Base-by-base conservation (phyloP, 805 yeast species). In the Tetrapisispora namnaoensis region DNA sequence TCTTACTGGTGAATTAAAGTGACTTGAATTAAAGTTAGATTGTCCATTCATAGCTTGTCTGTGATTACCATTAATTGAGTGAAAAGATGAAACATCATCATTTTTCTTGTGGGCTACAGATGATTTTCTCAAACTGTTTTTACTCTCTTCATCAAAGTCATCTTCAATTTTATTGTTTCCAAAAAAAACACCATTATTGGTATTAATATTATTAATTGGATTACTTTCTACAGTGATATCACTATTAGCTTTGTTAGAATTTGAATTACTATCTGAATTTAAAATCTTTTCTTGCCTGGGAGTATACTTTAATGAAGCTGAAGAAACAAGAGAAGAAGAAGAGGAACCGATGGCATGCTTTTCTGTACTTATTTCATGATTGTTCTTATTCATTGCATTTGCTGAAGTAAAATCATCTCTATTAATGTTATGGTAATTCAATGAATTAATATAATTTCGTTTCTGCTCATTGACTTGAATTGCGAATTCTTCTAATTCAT, bases 401-500 rank as follows among this genome's bases (percentile, higher is more conserved):
- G 24, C 34, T 30, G 39, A 17, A 3, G 28, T 40, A n/a, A 34
- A 35, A 22, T 14, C 18, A 18, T n/a, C 10, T 14, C 13, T 28
- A 18, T 35, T 32, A 14, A 20, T 24, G 7, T n/a, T 14, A 32
- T 30, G 18, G 30, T 42, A 27, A 7, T 13, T 18, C 37, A 21
- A 44, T 21, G 42, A 42, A 38, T 38, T 64, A n/a, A 57, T n/a
- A 28, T 48, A 64, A 53, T 49, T 65, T 63, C 50, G 69, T 73
- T 58, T 77, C 77, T 50, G 72, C 77, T 51, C 80, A 11, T 49
- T 69, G 55, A 79, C 82, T 48, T 78, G 83, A 47, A 72, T 72
- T 41, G 84, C 80, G 60, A 84, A 87, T 56, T 85, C 93, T 50
- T 87, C 96, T 55, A 91, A 77, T 60, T 89, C 97, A 59, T 81